Evolutionary conservation across 2,329 filamentous ascomycete species (phyloP).

Genomic region (Venturia oleaginea): DNA sequence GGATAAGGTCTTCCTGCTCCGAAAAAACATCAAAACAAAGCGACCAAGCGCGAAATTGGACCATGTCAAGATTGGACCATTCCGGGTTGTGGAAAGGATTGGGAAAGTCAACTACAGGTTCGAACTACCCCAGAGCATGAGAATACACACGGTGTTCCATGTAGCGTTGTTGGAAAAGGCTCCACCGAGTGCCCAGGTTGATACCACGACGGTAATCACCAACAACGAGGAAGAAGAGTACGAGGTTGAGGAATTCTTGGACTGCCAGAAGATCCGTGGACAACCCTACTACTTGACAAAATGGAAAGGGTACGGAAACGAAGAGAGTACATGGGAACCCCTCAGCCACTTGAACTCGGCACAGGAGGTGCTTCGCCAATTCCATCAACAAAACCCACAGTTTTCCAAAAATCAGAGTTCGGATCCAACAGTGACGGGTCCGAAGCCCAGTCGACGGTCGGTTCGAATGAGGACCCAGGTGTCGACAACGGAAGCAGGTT

Average conservation of each 20-base stretch:
- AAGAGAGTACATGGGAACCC: background rate
- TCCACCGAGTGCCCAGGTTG: background rate
- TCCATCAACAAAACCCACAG: too few relatives aligned
- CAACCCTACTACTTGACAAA: background rate
- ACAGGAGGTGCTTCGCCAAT: too few relatives aligned
- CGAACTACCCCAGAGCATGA: constrained; percentile 8
- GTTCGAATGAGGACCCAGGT: too few relatives aligned
- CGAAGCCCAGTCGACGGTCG: too few relatives aligned
- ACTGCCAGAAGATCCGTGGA: background rate
- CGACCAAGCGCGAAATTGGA: constrained; percentile 13
- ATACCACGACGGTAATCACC: background rate
- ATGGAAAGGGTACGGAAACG: background rate
- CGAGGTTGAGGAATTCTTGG: background rate
- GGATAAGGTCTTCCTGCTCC: constrained; percentile 14
- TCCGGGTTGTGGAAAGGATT: background rate
- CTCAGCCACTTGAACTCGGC: too few relatives aligned
- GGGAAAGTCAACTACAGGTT: constrained; percentile 1
- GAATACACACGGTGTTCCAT: constrained; percentile 11
- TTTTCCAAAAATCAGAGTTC: too few relatives aligned
- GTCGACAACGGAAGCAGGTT: too few relatives aligned
- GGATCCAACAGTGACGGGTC: too few relatives aligned
- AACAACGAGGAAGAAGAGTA: background rate
- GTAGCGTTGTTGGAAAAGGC: constrained; percentile 24
- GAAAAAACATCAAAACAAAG: constrained; percentile 14
- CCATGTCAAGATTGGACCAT: constrained; percentile 11